Evolutionary conservation across 768 basidiomycete species (phyloP).

Genomic region (Suillus occidentalis): DNA sequence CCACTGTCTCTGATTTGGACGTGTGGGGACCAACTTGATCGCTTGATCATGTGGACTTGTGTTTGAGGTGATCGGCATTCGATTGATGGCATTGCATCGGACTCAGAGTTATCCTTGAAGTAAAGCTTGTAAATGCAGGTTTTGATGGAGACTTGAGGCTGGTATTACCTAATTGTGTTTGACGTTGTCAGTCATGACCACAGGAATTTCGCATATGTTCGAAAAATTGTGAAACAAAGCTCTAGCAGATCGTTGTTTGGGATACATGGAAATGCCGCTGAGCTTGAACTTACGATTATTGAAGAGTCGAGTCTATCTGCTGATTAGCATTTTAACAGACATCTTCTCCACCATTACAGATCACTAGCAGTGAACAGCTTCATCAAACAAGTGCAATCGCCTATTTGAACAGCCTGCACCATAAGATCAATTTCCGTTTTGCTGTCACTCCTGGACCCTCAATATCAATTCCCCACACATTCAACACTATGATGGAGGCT

Average conservation of each 20-base stretch:
- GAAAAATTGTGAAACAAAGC: neutral
- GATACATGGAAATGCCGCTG: neutral
- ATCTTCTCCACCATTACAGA: neutral
- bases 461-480: neutral
- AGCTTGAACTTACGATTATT: conserved; percentile 1
- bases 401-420: neutral
- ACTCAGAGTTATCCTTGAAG: neutral
- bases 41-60: neutral
- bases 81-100: neutral
- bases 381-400: neutral
- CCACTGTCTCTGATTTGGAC: neutral
- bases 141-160: neutral
- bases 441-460: neutral
- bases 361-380: neutral
- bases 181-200: neutral
- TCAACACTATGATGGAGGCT: conserved; percentile 26
- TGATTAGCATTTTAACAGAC: neutral
- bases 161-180: neutral
- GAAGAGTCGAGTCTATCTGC: neutral
- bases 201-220: neutral
- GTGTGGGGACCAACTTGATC: neutral
- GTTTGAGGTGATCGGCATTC: neutral
- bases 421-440: neutral
- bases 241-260: neutral
- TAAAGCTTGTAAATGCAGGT: neutral